Evolutionary conservation across 352 stramenopile species (phyloP).

Genomic region (Peronospora tabacina): DNA sequence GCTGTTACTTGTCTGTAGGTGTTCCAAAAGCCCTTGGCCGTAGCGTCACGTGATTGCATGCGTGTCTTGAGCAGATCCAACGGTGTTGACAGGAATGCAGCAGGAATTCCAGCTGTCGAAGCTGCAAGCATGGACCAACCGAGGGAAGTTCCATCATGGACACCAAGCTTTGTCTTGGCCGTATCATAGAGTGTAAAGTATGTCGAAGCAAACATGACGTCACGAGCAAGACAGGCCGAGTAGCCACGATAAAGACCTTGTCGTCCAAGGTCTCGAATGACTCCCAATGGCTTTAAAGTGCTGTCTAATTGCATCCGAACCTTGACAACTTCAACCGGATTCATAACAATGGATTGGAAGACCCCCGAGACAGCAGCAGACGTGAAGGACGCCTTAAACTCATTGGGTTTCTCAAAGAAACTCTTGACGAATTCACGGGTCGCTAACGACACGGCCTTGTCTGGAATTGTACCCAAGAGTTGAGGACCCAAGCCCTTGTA

Average conservation of each 20-base stretch:
- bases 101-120: slow-evolving; percentile 59
- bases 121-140: slow-evolving; percentile 63
- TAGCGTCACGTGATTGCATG: slow-evolving; percentile 62
- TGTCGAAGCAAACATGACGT: slow-evolving; percentile 69
- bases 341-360: slow-evolving; percentile 76
- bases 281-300: slow-evolving; percentile 38
- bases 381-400: slow-evolving; percentile 59
- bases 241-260: slow-evolving; percentile 68
- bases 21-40: slow-evolving; percentile 33
- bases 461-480: slow-evolving; percentile 62
- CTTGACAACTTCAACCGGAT: slow-evolving; percentile 78
- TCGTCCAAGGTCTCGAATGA: slow-evolving; percentile 58
- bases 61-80: slow-evolving; percentile 74
- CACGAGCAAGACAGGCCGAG: slow-evolving; percentile 54
- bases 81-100: slow-evolving; percentile 68
- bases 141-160: slow-evolving; percentile 62
- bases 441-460: slow-evolving; percentile 75
- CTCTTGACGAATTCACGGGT: slow-evolving; percentile 74
- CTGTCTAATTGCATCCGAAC: slow-evolving; percentile 81
- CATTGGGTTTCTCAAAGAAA: slow-evolving; percentile 64
- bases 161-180: slow-evolving; percentile 51
- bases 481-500: slow-evolving; percentile 75
- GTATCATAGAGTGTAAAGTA: slow-evolving; percentile 80
- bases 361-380: slow-evolving; percentile 62
- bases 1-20: slow-evolving; percentile 48